Base-by-base conservation (phyloP, 2,329 filamentous ascomycete species). In the Colletotrichum tanaceti region DNA sequence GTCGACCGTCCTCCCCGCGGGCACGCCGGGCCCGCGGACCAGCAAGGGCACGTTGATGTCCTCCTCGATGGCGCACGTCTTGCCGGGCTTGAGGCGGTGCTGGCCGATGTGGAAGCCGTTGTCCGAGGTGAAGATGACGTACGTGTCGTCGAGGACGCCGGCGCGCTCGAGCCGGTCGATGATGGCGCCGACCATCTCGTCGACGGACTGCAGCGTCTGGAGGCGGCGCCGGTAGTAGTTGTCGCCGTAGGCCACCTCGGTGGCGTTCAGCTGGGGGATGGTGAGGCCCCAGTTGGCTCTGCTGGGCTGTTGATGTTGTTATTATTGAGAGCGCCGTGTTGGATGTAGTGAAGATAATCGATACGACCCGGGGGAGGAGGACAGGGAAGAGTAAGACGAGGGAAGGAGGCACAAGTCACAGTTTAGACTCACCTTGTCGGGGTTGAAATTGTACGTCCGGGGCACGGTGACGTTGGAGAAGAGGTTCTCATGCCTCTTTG, bases 391-490 rank as follows among this genome's bases (percentile, higher is more conserved):
- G n/a, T n/a, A n/a, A n/a, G n/a, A n/a, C n/a, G n/a, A n/a, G n/a
- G n/a, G n/a, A n/a, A n/a, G n/a, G 24, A 24, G 24, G 24, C 24
- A 24, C 24, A 24, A 13, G n/a, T 79, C 44, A 9, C 28, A 32
- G 6, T 5, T 32, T 7, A 10, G 1, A 75, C 53, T 64, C 10
- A 86, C 85, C 70, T 81, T 78, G 3, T 87, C 83, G 0, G 90
- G 90, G 72, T 93, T 93, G 77, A 93, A 93, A 74, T 88, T 87
- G 0, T 82, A 78, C 0, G 85, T 89, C 10, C 91, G 81, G 0
- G 91, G 91, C 0, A 92, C 85, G 24, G 81, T 85, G 0, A 82
- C 84, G 35, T 86, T 84, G 2, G 82, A 75, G 74, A 93, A 93
- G 0, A 92, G 81, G 73, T 90, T 77, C 47, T 83, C 80, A 70